Evolutionary conservation across 2,329 filamentous ascomycete genomes (phyloP).

Genomic region (Zopfia rhizophila): DNA sequence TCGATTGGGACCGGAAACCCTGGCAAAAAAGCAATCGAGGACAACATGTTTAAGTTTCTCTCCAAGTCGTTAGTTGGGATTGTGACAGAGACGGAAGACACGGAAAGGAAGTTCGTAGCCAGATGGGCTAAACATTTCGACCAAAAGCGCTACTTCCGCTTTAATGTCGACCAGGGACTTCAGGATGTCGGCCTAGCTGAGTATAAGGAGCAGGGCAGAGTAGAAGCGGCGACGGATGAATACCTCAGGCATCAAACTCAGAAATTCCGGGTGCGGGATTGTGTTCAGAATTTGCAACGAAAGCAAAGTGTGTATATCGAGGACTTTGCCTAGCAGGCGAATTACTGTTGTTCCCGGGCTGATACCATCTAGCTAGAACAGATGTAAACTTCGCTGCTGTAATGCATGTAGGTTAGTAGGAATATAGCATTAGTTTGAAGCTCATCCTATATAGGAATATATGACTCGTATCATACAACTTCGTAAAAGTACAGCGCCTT

Average conservation of each 20-base stretch:
- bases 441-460: no score
- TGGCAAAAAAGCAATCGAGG: slow-evolving; percentile 28
- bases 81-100: slow-evolving; percentile 29
- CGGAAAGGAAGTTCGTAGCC: slow-evolving; percentile 23
- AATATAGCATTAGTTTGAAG: no score
- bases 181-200: slow-evolving; percentile 19
- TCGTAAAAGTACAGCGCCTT: no score
- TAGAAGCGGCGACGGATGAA: slow-evolving; percentile 9
- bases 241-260: slow-evolving; percentile 6
- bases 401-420: no score
- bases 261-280: slow-evolving; percentile 5
- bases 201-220: slow-evolving; percentile 10
- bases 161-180: slow-evolving; percentile 22
- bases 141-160: slow-evolving; percentile 23
- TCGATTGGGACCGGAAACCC: slow-evolving; percentile 30
- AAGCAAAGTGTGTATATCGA: slow-evolving; percentile 17
- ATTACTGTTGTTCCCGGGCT: no score
- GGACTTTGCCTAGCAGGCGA: slow-evolving; percentile 4
- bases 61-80: slow-evolving; percentile 22
- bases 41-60: slow-evolving; percentile 19
- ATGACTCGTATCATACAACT: no score
- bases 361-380: no score
- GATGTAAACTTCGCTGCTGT: no score
- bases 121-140: slow-evolving; percentile 9
- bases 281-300: slow-evolving; percentile 8